Conservation (phyloP, 2,329 filamentous ascomycete species). For the Fusarium verrucosum region DNA sequence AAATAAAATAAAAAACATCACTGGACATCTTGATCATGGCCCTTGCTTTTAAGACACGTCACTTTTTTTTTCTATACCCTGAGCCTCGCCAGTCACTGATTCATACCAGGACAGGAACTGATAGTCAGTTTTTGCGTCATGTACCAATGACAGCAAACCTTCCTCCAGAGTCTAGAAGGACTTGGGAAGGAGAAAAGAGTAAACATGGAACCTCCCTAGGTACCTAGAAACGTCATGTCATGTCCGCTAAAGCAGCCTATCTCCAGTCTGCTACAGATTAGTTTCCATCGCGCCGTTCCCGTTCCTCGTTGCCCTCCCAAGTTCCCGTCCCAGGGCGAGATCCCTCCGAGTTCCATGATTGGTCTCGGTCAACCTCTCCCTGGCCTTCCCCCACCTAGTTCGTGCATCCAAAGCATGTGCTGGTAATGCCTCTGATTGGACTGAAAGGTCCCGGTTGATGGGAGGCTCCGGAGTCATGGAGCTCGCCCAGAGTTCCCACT, state of each 20-base stretch:
- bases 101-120: conserved; percentile 31
- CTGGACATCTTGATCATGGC: conserved; percentile 19
- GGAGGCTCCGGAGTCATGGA: conserved; percentile 45
- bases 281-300: too few relatives aligned
- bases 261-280: too few relatives aligned
- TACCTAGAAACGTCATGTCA: conserved; percentile 29
- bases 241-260: conserved; percentile 24
- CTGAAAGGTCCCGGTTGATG: conserved; percentile 40
- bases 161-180: background rate
- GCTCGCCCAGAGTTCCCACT: conserved; percentile 31
- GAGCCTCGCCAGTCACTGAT: conserved; percentile 34
- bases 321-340: conserved; percentile 21
- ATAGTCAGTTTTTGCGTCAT: conserved; percentile 30
- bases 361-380: conserved; percentile 27
- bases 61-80: conserved; percentile 30
- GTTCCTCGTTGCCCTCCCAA: conserved; percentile 20
- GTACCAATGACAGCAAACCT: conserved; percentile 11
- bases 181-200: conserved; percentile 31
- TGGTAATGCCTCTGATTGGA: conserved; percentile 45
- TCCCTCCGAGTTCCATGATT: conserved; percentile 27
- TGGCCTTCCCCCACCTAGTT: conserved; percentile 33
- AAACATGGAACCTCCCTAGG: too few relatives aligned
- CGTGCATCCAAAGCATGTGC: conserved; percentile 34
- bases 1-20: conserved; percentile 1
- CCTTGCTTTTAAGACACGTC: conserved; percentile 37